Evolutionary conservation across 495 filamentous ascomycete genomes (phyloP).

Genomic region (Penicillium flavigenum): DNA sequence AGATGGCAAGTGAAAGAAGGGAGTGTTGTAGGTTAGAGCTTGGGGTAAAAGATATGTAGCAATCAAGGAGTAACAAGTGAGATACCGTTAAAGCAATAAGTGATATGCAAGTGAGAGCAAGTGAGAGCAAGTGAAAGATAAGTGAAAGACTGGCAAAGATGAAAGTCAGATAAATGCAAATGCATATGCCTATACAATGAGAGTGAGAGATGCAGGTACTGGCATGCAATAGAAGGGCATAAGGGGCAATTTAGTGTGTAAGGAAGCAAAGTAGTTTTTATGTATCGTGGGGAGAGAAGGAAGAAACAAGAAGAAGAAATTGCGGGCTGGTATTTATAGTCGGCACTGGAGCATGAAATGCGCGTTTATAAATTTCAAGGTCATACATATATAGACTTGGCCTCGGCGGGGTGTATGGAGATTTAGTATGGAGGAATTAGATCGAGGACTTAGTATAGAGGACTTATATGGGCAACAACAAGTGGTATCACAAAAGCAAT

Average conservation of each 20-base stretch:
- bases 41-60: not conserved
- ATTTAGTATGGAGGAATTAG: too few relatives aligned
- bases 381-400: too few relatives aligned
- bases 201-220: not conserved
- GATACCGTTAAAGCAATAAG: not conserved
- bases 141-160: not conserved
- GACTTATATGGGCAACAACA: slow-evolving; percentile 10
- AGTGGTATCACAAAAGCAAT: slow-evolving; percentile 27
- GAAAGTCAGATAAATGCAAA: not conserved
- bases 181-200: not conserved
- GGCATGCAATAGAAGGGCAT: not conserved
- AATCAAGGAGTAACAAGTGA: not conserved
- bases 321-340: not conserved
- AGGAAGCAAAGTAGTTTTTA: not conserved
- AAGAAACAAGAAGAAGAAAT: not conserved
- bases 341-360: not conserved
- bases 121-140: not conserved
- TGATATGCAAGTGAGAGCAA: not conserved
- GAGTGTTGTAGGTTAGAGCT: not conserved
- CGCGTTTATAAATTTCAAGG: not conserved
- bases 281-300: not conserved
- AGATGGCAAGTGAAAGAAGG: not conserved
- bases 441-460: too few relatives aligned
- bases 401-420: too few relatives aligned
- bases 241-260: not conserved